Percentiles rank a stretch among this genome's conserved stretches.
Evolutionary conservation across 768 basidiomycete species (phyloP).

Genomic region (Rossbeevera mucosa): DNA sequence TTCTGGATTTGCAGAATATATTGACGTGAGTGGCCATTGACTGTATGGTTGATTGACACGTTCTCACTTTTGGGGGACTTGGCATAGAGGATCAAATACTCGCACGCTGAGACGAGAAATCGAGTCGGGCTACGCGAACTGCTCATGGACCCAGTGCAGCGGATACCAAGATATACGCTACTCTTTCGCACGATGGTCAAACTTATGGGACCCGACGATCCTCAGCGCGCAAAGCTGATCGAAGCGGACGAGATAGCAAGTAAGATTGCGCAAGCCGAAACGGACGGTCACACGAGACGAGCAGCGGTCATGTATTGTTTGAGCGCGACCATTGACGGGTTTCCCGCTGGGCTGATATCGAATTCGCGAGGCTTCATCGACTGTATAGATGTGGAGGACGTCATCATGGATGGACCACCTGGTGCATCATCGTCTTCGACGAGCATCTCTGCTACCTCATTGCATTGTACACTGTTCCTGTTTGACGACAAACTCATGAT

Average conservation of each 20-base stretch:
- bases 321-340: slow-evolving; percentile 79
- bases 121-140: slow-evolving; percentile 87
- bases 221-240: slow-evolving; percentile 69
- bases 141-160: slow-evolving; percentile 94
- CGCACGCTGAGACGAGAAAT: slow-evolving; percentile 65
- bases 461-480: slow-evolving; percentile 86
- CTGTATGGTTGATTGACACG: slow-evolving; percentile 11
- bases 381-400: slow-evolving; percentile 90
- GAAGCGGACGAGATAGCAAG: slow-evolving; percentile 87
- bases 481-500: slow-evolving; percentile 94
- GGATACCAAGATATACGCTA: slow-evolving; percentile 91
- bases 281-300: slow-evolving; percentile 86
- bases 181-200: slow-evolving; percentile 92
- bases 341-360: slow-evolving; percentile 87
- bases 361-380: slow-evolving; percentile 85
- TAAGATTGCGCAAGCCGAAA: slow-evolving; percentile 86
- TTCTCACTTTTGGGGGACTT: background rate
- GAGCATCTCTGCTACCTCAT: slow-evolving; percentile 39
- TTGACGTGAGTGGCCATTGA: slow-evolving; percentile 64
- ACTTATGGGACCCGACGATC: slow-evolving; percentile 74
- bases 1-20: slow-evolving; percentile 78
- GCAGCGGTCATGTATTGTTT: slow-evolving; percentile 87
- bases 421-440: slow-evolving; percentile 42
- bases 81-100: slow-evolving; percentile 79
- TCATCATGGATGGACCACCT: slow-evolving; percentile 43